These are phyloP conservation scores for Yamadazyma kitorensis DNA, from an alignment of 805 yeast species.

Conservation along the genomic window DNA sequence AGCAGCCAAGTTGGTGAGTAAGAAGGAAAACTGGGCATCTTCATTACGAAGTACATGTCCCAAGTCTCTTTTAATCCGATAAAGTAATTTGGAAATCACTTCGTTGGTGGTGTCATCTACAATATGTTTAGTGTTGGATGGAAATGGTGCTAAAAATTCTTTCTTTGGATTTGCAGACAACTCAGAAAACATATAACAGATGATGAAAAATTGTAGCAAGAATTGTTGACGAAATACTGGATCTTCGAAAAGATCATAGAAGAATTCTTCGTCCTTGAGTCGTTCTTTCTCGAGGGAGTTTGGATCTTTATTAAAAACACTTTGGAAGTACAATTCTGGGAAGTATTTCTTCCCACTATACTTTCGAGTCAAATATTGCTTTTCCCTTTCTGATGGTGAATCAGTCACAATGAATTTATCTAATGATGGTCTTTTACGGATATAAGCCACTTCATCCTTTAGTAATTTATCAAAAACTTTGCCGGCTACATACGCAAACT, in stretches of 20 bases:
- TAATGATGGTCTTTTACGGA: constrained; percentile 1
- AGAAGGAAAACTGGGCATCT: constrained; percentile 25
- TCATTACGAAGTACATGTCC: constrained; percentile 17
- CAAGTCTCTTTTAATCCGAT: constrained; percentile 26
- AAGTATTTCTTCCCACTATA: constrained; percentile 21
- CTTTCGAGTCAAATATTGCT: constrained; percentile 16
- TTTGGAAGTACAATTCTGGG: constrained; percentile 36
- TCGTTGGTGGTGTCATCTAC: constrained; percentile 25
- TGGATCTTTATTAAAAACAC: constrained; percentile 24
- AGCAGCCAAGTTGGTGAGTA: constrained; percentile 23
- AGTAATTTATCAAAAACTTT: constrained; percentile 28
- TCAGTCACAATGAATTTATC: constrained; percentile 6
- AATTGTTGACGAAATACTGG: constrained; percentile 25
- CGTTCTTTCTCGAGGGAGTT: constrained; percentile 15
- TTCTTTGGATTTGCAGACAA: constrained; percentile 21
- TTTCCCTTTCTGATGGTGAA: constrained; percentile 16
- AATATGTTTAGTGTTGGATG: constrained; percentile 32
- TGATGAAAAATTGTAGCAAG: constrained; percentile 29
- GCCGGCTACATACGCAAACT: constrained; percentile 20
- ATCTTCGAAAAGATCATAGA: constrained; percentile 23
- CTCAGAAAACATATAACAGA: constrained; percentile 29
- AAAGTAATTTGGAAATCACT: constrained; percentile 10
- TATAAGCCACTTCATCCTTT: constrained; percentile 24
- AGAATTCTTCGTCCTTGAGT: constrained; percentile 22
- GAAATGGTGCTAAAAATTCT: constrained; percentile 20